phyloP scores from a whole-genome alignment of 2,329 filamentous ascomycete species.

The Monosporascus sp. region DNA sequence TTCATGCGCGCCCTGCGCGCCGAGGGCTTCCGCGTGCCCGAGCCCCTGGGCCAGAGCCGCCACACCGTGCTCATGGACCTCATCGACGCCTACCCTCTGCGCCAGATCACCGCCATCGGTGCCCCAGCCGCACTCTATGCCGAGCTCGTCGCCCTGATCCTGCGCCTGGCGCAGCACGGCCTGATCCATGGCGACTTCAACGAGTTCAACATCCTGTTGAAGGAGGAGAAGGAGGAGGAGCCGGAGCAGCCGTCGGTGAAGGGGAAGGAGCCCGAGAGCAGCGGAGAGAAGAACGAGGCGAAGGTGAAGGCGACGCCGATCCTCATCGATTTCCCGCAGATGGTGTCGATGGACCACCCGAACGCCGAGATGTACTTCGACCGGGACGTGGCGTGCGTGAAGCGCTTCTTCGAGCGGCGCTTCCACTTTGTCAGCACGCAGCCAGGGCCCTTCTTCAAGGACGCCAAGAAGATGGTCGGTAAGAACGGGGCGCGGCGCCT shows the following conservation, averaged over 20 bases:
- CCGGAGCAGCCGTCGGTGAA: constrained; percentile 26
- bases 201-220: constrained; percentile 96
- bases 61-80: constrained; percentile 97
- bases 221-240: constrained; percentile 53
- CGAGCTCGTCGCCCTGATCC: constrained; percentile 82
- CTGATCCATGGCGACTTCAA: constrained; percentile 98
- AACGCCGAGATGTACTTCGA: constrained; percentile 98
- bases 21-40: constrained; percentile 84
- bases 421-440: constrained; percentile 83
- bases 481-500: constrained; percentile 63
- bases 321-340: constrained; percentile 96
- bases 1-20: constrained; percentile 85
- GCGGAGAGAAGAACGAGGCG: not conserved
- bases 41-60: constrained; percentile 80
- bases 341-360: constrained; percentile 88
- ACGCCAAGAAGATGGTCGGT: constrained; percentile 70
- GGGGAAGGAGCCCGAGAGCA: constrained; percentile 10
- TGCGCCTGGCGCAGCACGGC: constrained; percentile 77
- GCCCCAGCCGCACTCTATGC: constrained; percentile 82
- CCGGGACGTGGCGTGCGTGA: constrained; percentile 90
- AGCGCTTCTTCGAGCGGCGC: constrained; percentile 83
- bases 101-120: constrained; percentile 79
- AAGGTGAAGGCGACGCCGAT: constrained; percentile 59
- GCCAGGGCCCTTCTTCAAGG: constrained; percentile 78
- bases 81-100: constrained; percentile 84